Conservation (phyloP, 352 stramenopile species). For the Thraustotheca clavata region DNA sequence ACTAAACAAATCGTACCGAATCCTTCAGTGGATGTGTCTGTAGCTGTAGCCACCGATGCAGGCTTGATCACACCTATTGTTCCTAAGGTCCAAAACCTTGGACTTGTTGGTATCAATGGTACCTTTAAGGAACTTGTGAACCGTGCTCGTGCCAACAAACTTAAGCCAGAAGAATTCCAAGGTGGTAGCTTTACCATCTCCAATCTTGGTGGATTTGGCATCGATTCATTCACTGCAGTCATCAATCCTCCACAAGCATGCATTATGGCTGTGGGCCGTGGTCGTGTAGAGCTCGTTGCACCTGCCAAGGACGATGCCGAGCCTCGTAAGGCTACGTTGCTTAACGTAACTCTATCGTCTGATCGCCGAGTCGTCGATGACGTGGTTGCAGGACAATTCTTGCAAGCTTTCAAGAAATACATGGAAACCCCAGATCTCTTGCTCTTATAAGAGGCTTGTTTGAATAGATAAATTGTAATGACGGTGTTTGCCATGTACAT, state of each 20-base stretch:
- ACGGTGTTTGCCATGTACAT: neutral
- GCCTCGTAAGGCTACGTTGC: constrained; percentile 85
- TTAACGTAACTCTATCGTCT: constrained; percentile 94
- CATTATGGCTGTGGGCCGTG: constrained; percentile 97
- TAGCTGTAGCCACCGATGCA: constrained; percentile 95
- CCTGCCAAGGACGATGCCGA: constrained; percentile 32
- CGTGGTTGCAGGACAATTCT: constrained; percentile 92
- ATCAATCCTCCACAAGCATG: constrained; percentile 98
- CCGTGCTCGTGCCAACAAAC: constrained; percentile 92
- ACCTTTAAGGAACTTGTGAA: constrained; percentile 97
- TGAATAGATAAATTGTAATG: neutral
- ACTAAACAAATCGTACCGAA: constrained; percentile 71
- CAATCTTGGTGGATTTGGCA: constrained; percentile 98
- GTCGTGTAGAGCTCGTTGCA: constrained; percentile 78
- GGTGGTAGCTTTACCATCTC: constrained; percentile 98
- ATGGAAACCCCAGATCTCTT: constrained; percentile 93
- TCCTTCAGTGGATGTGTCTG: constrained; percentile 92
- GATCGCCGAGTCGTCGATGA: constrained; percentile 98
- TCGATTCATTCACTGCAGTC: constrained; percentile 96
- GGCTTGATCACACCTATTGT: constrained; percentile 99
- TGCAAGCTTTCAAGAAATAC: constrained; percentile 95
- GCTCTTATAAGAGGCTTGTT: constrained; percentile 45
- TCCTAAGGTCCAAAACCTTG: constrained; percentile 87
- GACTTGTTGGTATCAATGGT: constrained; percentile 90
- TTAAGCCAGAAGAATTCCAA: constrained; percentile 99